Evolutionary conservation across 208 protist genomes (phyloP).

Genomic region (Crithidia mellificae): DNA sequence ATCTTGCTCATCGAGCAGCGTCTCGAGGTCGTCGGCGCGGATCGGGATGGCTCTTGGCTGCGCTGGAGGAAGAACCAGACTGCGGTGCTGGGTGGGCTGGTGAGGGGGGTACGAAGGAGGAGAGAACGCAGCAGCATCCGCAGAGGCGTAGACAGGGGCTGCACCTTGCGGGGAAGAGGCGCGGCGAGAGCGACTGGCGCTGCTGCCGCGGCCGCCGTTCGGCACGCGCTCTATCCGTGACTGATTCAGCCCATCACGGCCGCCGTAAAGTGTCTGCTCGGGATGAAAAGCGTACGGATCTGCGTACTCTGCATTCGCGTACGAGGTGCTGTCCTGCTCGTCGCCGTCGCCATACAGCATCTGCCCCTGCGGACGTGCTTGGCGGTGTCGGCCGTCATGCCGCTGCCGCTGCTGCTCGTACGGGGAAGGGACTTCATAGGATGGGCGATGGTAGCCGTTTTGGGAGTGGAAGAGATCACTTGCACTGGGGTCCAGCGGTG

Average conservation of each 20-base stretch:
- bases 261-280: neutral
- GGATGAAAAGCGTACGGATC: no score
- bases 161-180: neutral
- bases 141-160: neutral
- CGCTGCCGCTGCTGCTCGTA: neutral
- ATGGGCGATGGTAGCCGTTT: neutral
- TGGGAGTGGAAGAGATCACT: neutral
- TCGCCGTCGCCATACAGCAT: no score
- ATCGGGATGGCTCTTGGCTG: conserved; percentile 7
- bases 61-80: neutral
- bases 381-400: neutral
- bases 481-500: neutral
- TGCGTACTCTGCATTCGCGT: no score
- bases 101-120: neutral
- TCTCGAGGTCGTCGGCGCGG: conserved; percentile 39
- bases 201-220: neutral
- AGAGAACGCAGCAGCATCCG: no score
- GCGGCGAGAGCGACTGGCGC: neutral
- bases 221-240: neutral
- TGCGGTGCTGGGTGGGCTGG: neutral
- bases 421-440: conserved; percentile 22
- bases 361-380: no score
- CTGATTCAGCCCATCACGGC: conserved; percentile 6
- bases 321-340: no score
- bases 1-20: conserved; percentile 45